Evolutionary conservation across 179 eudicot species (phyloP).

Genomic region (Spinacia oleracea): DNA sequence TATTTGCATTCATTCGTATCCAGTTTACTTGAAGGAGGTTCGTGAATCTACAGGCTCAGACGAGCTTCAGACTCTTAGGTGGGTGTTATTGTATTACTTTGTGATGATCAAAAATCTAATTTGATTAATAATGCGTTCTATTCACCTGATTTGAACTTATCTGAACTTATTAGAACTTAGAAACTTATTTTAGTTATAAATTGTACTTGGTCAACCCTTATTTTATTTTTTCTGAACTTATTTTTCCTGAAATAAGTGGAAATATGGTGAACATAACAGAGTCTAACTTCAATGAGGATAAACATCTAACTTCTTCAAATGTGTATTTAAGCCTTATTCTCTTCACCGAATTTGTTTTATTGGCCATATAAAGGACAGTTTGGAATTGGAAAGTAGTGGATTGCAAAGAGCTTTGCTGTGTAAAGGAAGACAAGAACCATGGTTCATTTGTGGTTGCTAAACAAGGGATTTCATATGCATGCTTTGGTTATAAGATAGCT

Average conservation of each 20-base stretch:
- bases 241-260: too few species aligned
- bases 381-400: neutral
- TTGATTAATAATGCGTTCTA: too few species aligned
- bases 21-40: slow-evolving; percentile 67
- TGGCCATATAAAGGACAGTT: too few species aligned
- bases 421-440: neutral
- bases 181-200: too few species aligned
- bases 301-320: too few species aligned
- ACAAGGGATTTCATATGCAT: neutral
- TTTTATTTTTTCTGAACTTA: too few species aligned
- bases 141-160: too few species aligned
- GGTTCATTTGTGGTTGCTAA: neutral
- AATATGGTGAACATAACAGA: too few species aligned
- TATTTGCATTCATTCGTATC: slow-evolving; percentile 78
- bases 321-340: neutral
- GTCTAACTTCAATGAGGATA: too few species aligned
- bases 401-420: neutral
- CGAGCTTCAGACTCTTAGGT: slow-evolving; percentile 75
- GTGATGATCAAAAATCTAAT: neutral
- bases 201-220: too few species aligned
- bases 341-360: neutral
- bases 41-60: slow-evolving; percentile 53
- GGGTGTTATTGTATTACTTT: slow-evolving; percentile 16
- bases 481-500: neutral
- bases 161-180: too few species aligned